phyloP scores from a whole-genome alignment of 2,329 filamentous ascomycete genomes.

The Talaromyces sp. region DNA sequence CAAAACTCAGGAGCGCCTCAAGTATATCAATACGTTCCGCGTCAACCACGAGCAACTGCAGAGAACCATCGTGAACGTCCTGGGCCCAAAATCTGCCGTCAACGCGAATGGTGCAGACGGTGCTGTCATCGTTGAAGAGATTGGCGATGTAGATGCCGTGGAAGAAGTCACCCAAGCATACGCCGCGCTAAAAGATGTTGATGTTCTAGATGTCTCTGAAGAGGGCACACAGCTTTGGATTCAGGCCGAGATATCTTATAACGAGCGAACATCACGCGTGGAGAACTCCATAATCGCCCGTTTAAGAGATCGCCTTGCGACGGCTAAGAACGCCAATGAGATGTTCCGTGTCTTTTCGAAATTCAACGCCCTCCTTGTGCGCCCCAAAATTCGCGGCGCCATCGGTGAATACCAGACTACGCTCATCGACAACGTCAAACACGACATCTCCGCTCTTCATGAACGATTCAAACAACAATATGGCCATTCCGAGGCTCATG shows the following conservation, averaged over 20 bases:
- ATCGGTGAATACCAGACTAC: constrained; percentile 98
- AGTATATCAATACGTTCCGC: constrained; percentile 90
- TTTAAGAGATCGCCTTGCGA: constrained; percentile 84
- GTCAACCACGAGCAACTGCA: constrained; percentile 97
- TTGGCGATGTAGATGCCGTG: constrained; percentile 94
- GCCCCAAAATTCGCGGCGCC: constrained; percentile 96
- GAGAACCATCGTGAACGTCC: constrained; percentile 92
- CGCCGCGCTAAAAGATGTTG: constrained; percentile 87
- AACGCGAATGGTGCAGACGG: constrained; percentile 46
- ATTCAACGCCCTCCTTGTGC: constrained; percentile 97
- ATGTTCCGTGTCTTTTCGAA: constrained; percentile 99
- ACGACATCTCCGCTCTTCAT: constrained; percentile 86
- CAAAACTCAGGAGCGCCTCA: constrained; percentile 82
- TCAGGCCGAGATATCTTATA: constrained; percentile 91
- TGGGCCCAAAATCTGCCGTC: constrained; percentile 65
- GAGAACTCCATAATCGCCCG: constrained; percentile 98
- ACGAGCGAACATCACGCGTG: constrained; percentile 91
- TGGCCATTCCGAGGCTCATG: constrained; percentile 93
- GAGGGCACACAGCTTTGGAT: constrained; percentile 91
- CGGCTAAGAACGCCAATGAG: constrained; percentile 94
- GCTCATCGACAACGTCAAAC: constrained; percentile 95
- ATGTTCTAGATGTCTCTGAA: constrained; percentile 83
- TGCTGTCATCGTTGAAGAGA: constrained; percentile 77
- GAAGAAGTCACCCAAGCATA: constrained; percentile 95
- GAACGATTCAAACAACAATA: constrained; percentile 99